These are phyloP conservation scores for Globisporangium radiosum DNA, from an alignment of 352 stramenopile genomes.

Conservation along the genomic window DNA sequence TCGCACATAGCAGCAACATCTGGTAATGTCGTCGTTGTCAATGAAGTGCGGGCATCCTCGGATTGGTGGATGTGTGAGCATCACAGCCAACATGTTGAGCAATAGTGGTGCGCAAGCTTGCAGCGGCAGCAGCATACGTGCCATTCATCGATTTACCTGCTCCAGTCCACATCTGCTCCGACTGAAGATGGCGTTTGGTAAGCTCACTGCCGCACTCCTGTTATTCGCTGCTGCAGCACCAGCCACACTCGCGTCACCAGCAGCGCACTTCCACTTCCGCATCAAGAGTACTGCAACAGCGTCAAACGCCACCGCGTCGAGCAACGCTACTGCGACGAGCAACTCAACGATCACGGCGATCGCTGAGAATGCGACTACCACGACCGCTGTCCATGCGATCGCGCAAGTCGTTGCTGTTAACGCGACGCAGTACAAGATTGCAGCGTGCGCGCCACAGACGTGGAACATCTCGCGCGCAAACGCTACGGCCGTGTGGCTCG, in stretches of 20 bases:
- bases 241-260: not conserved
- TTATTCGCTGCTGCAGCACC: not conserved
- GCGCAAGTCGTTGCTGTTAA: slow-evolving; percentile 9
- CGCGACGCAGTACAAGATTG: slow-evolving; percentile 15
- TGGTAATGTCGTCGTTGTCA: too few relatives aligned
- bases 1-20: too few relatives aligned
- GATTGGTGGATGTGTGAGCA: too few relatives aligned
- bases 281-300: slow-evolving; percentile 1
- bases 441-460: slow-evolving; percentile 15
- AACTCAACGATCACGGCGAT: not conserved
- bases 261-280: slow-evolving; percentile 2
- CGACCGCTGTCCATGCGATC: not conserved
- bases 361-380: not conserved
- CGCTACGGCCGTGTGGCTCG: slow-evolving; percentile 17
- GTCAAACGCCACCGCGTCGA: not conserved
- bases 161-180: not conserved
- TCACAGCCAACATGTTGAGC: too few relatives aligned
- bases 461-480: slow-evolving; percentile 22
- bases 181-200: not conserved
- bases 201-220: not conserved
- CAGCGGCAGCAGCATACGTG: not conserved
- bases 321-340: not conserved
- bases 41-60: too few relatives aligned
- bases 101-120: too few relatives aligned
- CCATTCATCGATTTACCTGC: not conserved